Percentiles rank a stretch among this genome's conserved stretches.
phyloP scores from a whole-genome alignment of 768 basidiomycete genomes.

The Trametes cubensis region DNA sequence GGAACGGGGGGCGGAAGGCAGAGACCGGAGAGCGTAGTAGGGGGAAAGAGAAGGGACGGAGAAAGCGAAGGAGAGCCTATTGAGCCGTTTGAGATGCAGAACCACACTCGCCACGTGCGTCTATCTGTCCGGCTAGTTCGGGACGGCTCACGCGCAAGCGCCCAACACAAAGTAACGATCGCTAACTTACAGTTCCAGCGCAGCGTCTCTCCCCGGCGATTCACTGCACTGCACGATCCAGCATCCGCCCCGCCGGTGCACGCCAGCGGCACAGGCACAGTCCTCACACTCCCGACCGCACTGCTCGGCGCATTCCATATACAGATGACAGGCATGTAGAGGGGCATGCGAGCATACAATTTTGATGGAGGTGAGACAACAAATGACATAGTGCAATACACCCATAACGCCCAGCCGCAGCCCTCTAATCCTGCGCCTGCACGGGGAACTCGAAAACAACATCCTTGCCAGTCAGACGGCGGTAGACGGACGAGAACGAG shows the following conservation, averaged over 20 bases:
- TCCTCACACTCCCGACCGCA: neutral
- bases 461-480: conserved; percentile 93
- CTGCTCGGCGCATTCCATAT: conserved; percentile 13
- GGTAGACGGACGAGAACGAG: conserved; percentile 97
- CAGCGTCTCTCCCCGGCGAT: conserved; percentile 1
- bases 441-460: conserved; percentile 93
- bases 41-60: conserved; percentile 35
- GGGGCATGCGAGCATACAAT: conserved; percentile 39
- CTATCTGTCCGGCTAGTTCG: conserved; percentile 23
- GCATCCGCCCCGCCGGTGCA: neutral
- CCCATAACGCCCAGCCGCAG: conserved; percentile 36
- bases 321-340: conserved; percentile 27
- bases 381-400: conserved; percentile 38
- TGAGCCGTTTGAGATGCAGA: conserved; percentile 24
- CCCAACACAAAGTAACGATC: neutral
- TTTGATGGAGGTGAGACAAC: conserved; percentile 36
- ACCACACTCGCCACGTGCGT: conserved; percentile 29
- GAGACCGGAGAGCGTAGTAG: conserved; percentile 36
- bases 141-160: conserved; percentile 6
- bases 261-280: conserved; percentile 5
- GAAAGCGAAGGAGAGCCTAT: conserved; percentile 15
- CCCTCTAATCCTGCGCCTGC: conserved; percentile 65
- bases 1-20: conserved; percentile 36
- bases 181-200: neutral
- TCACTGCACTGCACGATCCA: neutral